Evolutionary conservation across 345 rosid genomes (phyloP), one percentile per base, ranked within the genome.

Genomic region (Populus tremula): DNA sequence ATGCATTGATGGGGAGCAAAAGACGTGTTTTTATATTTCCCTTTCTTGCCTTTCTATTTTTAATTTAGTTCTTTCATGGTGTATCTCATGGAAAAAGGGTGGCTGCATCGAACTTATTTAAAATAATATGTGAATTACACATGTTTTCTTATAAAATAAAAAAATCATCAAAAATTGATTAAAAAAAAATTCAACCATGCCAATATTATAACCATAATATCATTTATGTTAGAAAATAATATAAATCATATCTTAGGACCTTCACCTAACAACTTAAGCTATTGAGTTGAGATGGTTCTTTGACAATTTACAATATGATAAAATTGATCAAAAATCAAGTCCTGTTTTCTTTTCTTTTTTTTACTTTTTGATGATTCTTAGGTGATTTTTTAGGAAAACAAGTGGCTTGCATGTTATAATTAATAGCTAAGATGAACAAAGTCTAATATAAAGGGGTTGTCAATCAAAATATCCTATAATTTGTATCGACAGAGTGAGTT

Each of bases 251-350:
- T n/a, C 3, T 31, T 31, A 31, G 4, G 2, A 31, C 3, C 33
- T 4, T 4, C 3, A 31, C 33, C 0, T 31, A 31, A 31, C 0
- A 2, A 0, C 0, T 31, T 31, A 31, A 31, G 0, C 0, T 31
- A 31, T 31, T 31, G 33, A 3, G 4, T 31, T 31, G 4, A 31
- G 33, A 31, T 31, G 4, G 4, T 31, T 31, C 4, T 31, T 31
- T 27, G 1, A 27, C 27, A 4, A 31, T 31, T 31, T 6, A n/a
- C 14, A 56, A 0, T 3, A 56, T n/a, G 4, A 56, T 56, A 56
- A 3, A n/a, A 56, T n/a, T 56, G 11, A 56, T 56, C 29, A 56
- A 1, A 56, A 56, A n/a, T 56, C 63, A 56, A n/a, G 29, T 10
- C 0, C 1, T 8, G 9, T 18, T 53, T 38, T 1, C 0, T 29